Conservation (phyloP, 805 yeast genomes). For the Naumovozyma baii region DNA sequence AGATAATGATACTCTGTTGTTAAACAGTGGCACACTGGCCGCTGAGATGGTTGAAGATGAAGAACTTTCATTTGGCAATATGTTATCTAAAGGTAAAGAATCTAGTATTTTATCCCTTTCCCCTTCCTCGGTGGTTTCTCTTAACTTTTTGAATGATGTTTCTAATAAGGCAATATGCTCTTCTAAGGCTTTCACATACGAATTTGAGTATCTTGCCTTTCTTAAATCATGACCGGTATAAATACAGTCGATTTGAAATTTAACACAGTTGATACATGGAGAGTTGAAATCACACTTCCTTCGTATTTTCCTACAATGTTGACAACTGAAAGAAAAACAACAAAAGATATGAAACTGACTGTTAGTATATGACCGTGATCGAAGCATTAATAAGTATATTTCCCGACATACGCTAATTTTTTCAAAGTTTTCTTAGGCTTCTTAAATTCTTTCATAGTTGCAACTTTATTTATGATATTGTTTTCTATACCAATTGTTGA, state of each 20-base stretch:
- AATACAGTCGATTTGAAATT: conserved; percentile 36
- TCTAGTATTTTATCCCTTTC: conserved; percentile 7
- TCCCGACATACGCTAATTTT: not conserved
- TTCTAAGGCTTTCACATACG: conserved; percentile 37
- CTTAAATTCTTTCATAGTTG: not conserved
- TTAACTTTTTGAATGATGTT: conserved; percentile 6
- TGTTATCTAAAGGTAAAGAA: conserved; percentile 4
- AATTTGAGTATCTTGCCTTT: conserved; percentile 36
- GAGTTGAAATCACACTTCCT: conserved; percentile 38
- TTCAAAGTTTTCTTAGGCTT: not conserved
- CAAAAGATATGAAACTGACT: too few species aligned
- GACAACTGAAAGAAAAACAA: not conserved
- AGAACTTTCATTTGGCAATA: conserved; percentile 2
- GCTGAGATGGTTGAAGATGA: conserved; percentile 1
- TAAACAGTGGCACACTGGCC: not conserved
- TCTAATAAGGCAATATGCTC: conserved; percentile 18
- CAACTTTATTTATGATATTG: too few species aligned
- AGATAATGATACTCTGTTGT: conserved; percentile 1
- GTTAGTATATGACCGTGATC: not conserved
- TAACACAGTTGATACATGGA: conserved; percentile 40
- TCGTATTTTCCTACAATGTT: conserved; percentile 15
- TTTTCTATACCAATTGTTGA: too few species aligned
- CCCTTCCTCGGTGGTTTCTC: conserved; percentile 4
- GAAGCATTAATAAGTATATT: not conserved
- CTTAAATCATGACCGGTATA: conserved; percentile 37